Base-by-base conservation (phyloP, 768 basidiomycete species). In the Leccinum disarticulatum region DNA sequence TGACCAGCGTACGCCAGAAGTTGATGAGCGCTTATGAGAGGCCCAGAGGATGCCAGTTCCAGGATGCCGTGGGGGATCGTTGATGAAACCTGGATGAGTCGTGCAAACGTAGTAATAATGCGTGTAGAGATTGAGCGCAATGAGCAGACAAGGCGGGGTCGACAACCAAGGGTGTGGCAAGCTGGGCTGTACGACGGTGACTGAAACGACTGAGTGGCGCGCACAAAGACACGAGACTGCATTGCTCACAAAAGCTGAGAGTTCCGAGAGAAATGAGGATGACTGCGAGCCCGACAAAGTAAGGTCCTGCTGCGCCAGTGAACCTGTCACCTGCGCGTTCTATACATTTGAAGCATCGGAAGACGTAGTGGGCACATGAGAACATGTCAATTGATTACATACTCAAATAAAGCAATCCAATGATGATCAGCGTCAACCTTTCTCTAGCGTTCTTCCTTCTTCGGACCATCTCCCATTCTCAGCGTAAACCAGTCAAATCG, bases 21-120 rank as follows among this genome's bases (percentile, higher is more conserved):
- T 67, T 61, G 55, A 69, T 63, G 17, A 66, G 61, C 52, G 70
- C 8, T 53, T 57, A 2, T 15, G 25, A 17, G 19, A 75, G 27
- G 88, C 88, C 91, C 91, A 92, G 5, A 86, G 60, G 17, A 85
- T 64, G 22, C 79, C 74, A 6, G 64, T 71, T 3, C 79, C 79
- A 10, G 74, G 64, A 30, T 75, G 69, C 4, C 66, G 73, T 14
- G 81, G 79, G 6, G 83, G 76, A 11, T 88, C 88, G n/a, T 83
- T 78, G 0, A 89, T 82, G 63, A 87, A 91, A 1, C 97, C 97
- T 0, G 97, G 94, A 0, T 78, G 74, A 1, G 91, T 80, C 2
- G 87, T 90, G 68, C 91, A 87, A 48, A 86, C 93, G 61, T 86
- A 87, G 74, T 87, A 97, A 72, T 99, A 98, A 69, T 97, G 93